Evolutionary conservation across 208 protist genomes (phyloP).

Genomic region (Vickermania spadyakhi): DNA sequence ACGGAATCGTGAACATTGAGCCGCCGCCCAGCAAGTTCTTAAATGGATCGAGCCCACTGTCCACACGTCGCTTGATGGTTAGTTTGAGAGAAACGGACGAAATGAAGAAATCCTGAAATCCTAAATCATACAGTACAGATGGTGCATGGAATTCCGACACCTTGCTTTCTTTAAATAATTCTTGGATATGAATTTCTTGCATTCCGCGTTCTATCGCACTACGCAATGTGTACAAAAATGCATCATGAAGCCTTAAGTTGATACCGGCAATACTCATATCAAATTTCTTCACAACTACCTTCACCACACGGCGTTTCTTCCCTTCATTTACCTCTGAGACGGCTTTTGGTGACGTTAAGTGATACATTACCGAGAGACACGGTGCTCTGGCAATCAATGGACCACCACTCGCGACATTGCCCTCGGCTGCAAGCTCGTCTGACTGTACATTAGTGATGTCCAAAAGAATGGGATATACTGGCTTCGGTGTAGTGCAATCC

Average conservation of each 20-base stretch:
- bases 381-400: too few relatives aligned
- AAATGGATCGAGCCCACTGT: conserved; percentile 44
- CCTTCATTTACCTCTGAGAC: background rate
- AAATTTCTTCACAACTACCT: background rate
- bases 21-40: conserved; percentile 14
- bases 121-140: background rate
- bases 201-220: background rate
- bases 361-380: too few relatives aligned
- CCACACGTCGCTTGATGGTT: conserved; percentile 25
- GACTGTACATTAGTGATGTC: conserved; percentile 1
- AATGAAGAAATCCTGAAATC: background rate
- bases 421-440: background rate
- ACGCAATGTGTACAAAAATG: background rate
- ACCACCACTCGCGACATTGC: background rate
- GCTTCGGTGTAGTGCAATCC: conserved; percentile 49
- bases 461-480: conserved; percentile 23
- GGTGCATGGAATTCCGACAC: too few relatives aligned
- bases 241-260: background rate
- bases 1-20: conserved; percentile 11
- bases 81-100: background rate
- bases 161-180: too few relatives aligned
- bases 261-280: background rate
- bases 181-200: too few relatives aligned
- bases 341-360: too few relatives aligned
- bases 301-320: background rate